Percentiles rank a stretch among this genome's conserved stretches.
phyloP scores from a whole-genome alignment of 805 yeast genomes.

The Kodamaea fukazawae region DNA sequence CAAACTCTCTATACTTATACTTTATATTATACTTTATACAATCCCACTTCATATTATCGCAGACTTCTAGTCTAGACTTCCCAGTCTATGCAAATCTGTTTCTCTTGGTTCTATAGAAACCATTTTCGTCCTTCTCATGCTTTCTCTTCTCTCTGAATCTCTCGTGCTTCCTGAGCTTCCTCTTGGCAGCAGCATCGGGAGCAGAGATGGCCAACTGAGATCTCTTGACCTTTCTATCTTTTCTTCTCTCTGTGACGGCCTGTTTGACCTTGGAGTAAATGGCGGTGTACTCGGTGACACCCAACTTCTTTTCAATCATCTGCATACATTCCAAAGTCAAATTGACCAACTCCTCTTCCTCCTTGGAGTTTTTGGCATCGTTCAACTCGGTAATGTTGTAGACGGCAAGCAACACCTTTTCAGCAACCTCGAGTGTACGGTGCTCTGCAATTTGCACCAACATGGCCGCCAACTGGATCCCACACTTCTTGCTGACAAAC shows the following conservation, averaged over 20 bases:
- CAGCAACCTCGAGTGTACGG: conserved; percentile 42
- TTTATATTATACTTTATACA: no score
- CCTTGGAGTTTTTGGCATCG: conserved; percentile 40
- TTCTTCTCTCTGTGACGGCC: conserved; percentile 57
- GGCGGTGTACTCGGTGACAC: conserved; percentile 64
- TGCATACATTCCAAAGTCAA: conserved; percentile 65
- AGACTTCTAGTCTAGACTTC: background rate
- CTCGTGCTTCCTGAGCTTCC: conserved; percentile 73
- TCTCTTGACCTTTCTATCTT: conserved; percentile 71
- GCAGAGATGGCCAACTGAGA: conserved; percentile 72
- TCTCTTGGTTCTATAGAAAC: conserved; percentile 66
- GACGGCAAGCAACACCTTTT: conserved; percentile 53
- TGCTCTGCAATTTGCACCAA: conserved; percentile 50
- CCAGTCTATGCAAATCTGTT: conserved; percentile 28
- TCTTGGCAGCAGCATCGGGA: conserved; percentile 79
- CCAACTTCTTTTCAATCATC: conserved; percentile 64
- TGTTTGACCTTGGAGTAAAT: conserved; percentile 64
- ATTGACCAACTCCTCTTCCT: conserved; percentile 50
- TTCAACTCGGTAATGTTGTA: conserved; percentile 44
- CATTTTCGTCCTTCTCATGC: conserved; percentile 71
- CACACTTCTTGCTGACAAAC: conserved; percentile 58
- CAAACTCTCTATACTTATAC: no score
- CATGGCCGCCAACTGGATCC: conserved; percentile 71
- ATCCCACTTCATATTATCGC: no score
- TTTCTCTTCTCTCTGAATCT: conserved; percentile 75